Conservation (phyloP, 495 filamentous ascomycete species). For the Friedmanniomyces simplex region DNA sequence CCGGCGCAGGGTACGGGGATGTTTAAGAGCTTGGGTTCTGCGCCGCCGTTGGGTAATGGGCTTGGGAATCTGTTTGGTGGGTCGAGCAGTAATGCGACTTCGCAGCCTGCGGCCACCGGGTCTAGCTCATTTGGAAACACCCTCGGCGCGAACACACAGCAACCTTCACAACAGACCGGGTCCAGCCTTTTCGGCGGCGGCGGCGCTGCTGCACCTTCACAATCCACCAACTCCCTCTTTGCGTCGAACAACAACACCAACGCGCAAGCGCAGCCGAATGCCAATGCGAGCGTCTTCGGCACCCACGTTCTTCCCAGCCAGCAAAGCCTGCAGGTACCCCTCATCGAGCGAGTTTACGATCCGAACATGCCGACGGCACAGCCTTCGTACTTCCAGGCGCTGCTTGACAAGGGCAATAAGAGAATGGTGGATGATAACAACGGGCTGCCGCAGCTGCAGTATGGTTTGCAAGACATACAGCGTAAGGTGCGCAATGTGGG, state of each 20-base stretch:
- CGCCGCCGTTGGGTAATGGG: neutral
- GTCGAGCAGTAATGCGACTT: neutral
- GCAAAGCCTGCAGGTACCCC: neutral
- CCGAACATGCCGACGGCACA: slow-evolving; percentile 14
- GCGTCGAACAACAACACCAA: neutral
- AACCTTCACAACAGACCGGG: neutral
- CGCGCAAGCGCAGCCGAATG: neutral
- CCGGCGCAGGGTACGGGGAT: neutral
- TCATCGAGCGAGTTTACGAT: slow-evolving; percentile 1
- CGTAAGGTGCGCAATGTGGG: slow-evolving; percentile 73
- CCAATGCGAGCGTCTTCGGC: slow-evolving; percentile 7
- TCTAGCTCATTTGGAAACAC: slow-evolving; percentile 7
- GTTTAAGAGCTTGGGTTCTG: neutral
- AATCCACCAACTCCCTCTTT: slow-evolving; percentile 5
- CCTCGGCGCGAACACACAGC: neutral
- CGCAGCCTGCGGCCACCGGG: neutral
- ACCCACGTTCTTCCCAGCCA: slow-evolving; percentile 3
- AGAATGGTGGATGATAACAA: slow-evolving; percentile 38
- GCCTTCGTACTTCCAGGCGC: slow-evolving; percentile 72
- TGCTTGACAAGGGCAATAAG: slow-evolving; percentile 68
- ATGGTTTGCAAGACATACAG: slow-evolving; percentile 78
- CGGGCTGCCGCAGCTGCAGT: slow-evolving; percentile 58
- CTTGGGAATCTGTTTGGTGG: neutral
- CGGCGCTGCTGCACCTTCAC: neutral
- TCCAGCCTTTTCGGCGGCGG: neutral